Base-by-base conservation (phyloP, 2,329 filamentous ascomycete genomes). In the Alternaria brassicae region DNA sequence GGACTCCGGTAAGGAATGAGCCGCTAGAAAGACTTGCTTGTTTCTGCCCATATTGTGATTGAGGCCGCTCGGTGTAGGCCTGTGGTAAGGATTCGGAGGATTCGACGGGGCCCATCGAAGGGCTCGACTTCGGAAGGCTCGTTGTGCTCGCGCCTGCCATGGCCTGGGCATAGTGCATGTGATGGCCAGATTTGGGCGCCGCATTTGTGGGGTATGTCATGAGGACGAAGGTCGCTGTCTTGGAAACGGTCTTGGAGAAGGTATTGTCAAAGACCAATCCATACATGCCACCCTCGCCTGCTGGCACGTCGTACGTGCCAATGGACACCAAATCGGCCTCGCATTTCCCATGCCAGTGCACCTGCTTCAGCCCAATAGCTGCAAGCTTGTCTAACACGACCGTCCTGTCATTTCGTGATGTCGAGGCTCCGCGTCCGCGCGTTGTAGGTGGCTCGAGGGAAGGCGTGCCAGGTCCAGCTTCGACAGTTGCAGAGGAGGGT, bases 211-310 rank as follows among this genome's bases (percentile, higher is more conserved):
- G 93, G 72, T 98, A 97, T 37, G 93, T 98, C 76, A 98, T 86
- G 52, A 99, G 87, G 34, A 97, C 93, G 72, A 99, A 92, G 7
- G 94, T 98, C 19, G 93, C 93, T 28, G 91, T 97, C 81, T 99
- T 99, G 53, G 93, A 95, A 15, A 79, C 73, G 90, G 91, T 77
- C 81, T 97, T 98, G 60, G 93, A 97, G 77, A 99, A 99, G 27
- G 95, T 99, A 75, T 99, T 99, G 85, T 99, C 95, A 74, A 99
- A 97, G 30, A 98, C 92, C 61, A 99, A 83, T 56, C 93, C 95
- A 76, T 96, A 99, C 87, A 97, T 97, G 73, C 95, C 95, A 23
- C 89, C 91, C 64, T 95, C 88, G 32, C 88, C 88, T 7, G 82
- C 72, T 0, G 82, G 82, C 23, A 98, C 91, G 73, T 97, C 91